Conservation (phyloP, 2,329 filamentous ascomycete species). For the Taxawa tesnikishii region DNA sequence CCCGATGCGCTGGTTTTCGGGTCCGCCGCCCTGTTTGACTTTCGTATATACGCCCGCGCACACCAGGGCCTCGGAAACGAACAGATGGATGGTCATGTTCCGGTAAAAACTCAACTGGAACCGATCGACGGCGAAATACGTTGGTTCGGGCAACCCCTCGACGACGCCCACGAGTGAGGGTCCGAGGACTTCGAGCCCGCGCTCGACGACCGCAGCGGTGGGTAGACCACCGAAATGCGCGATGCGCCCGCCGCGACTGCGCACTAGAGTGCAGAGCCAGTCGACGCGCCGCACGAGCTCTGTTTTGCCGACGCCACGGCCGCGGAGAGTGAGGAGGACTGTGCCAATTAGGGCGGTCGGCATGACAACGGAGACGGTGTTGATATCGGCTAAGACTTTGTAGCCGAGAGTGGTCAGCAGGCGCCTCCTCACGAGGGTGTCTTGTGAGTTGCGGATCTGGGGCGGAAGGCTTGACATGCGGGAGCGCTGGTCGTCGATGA, state of each 20-base stretch:
- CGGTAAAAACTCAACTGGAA: conserved; percentile 98
- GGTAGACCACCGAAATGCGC: conserved; percentile 81
- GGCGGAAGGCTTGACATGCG: conserved; percentile 31
- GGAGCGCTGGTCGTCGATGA: conserved; percentile 64
- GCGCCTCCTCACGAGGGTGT: conserved; percentile 44
- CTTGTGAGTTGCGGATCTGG: conserved; percentile 25
- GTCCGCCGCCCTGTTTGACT: conserved; percentile 83
- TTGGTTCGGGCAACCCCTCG: conserved; percentile 72
- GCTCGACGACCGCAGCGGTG: conserved; percentile 71
- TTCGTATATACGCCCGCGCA: conserved; percentile 81
- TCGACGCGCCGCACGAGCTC: conserved; percentile 80
- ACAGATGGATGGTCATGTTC: conserved; percentile 98
- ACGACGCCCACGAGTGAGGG: conserved; percentile 76
- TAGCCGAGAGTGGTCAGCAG: conserved; percentile 81
- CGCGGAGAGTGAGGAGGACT: conserved; percentile 78
- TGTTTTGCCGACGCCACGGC: conserved; percentile 76
- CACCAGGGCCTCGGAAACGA: conserved; percentile 85
- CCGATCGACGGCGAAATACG: conserved; percentile 82
- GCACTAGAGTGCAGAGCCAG: conserved; percentile 75
- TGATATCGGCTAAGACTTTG: conserved; percentile 86
- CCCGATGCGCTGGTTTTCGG: conserved; percentile 63
- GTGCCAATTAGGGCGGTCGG: conserved; percentile 93
- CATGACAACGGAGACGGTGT: conserved; percentile 94
- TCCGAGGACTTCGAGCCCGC: conserved; percentile 82
- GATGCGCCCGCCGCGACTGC: conserved; percentile 78